Evolutionary conservation across 2,329 filamentous ascomycete genomes (phyloP).

Genomic region (Elsinoe perseae): DNA sequence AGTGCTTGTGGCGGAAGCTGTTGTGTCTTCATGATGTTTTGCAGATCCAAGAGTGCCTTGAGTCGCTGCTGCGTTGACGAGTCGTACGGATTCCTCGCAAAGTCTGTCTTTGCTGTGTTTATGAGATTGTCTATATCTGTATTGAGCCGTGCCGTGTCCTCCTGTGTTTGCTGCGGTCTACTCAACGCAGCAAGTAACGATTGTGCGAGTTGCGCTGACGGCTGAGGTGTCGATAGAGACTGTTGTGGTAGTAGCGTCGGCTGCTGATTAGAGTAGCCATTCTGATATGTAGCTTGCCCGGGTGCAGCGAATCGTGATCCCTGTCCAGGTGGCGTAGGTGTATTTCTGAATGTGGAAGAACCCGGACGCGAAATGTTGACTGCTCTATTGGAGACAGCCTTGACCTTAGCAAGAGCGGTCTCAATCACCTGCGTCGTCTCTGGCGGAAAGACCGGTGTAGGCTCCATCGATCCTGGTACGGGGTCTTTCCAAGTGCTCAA

Average conservation of each 20-base stretch:
- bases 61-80: slow-evolving; percentile 67
- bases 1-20: slow-evolving; percentile 74
- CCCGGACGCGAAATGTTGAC: slow-evolving; percentile 32
- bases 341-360: slow-evolving; percentile 56
- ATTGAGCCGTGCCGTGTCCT: slow-evolving; percentile 57
- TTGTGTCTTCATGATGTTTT: slow-evolving; percentile 69
- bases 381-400: slow-evolving; percentile 53
- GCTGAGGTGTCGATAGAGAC: slow-evolving; percentile 14
- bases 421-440: slow-evolving; percentile 88
- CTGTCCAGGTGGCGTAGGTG: slow-evolving; percentile 61
- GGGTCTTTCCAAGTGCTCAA: slow-evolving; percentile 97
- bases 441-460: slow-evolving; percentile 80
- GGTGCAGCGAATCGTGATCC: slow-evolving; percentile 36
- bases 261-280: slow-evolving; percentile 31
- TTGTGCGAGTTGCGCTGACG: slow-evolving; percentile 17
- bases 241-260: slow-evolving; percentile 14
- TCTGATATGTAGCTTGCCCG: slow-evolving; percentile 28
- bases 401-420: slow-evolving; percentile 81
- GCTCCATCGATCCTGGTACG: slow-evolving; percentile 85
- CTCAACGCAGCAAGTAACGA: slow-evolving; percentile 17
- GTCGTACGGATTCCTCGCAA: slow-evolving; percentile 70
- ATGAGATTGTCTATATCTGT: slow-evolving; percentile 77
- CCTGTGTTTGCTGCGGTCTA: slow-evolving; percentile 19
- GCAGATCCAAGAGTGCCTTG: slow-evolving; percentile 77
- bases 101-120: slow-evolving; percentile 61